These are phyloP conservation scores for Claviceps pazoutovae DNA, from an alignment of 2,329 filamentous ascomycete species.

Conservation along the genomic window DNA sequence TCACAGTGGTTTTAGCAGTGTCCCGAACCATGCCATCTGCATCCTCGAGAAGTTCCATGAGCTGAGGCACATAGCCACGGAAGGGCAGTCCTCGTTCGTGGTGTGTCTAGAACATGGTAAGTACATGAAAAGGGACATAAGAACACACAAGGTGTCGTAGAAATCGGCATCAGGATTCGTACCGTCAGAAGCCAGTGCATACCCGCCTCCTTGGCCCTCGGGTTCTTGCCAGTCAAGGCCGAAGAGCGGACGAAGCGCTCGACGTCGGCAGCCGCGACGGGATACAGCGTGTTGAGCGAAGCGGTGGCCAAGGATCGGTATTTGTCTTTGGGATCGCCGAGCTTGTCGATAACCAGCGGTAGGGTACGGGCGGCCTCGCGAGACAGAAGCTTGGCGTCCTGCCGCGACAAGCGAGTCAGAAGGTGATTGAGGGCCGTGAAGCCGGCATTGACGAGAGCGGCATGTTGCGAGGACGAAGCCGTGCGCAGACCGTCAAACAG, in stretches of 20 bases:
- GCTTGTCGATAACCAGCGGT: constrained; percentile 64
- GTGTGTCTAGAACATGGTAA: constrained; percentile 48
- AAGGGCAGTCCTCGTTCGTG: constrained; percentile 67
- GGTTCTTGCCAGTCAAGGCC: constrained; percentile 67
- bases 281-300: constrained; percentile 65
- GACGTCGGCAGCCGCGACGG: constrained; percentile 54
- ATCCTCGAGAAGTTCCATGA: constrained; percentile 82
- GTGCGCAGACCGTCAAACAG: constrained; percentile 73
- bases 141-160: not conserved
- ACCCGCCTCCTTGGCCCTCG: constrained; percentile 69
- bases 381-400: constrained; percentile 61
- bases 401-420: constrained; percentile 70
- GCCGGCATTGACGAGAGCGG: constrained; percentile 63
- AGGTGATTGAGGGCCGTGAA: constrained; percentile 83
- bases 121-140: not conserved
- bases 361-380: constrained; percentile 60
- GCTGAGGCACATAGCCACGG: constrained; percentile 63
- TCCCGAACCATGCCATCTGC: constrained; percentile 80
- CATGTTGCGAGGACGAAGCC: constrained; percentile 63
- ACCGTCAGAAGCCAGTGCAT: constrained; percentile 78
- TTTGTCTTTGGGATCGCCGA: constrained; percentile 82
- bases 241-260: constrained; percentile 67
- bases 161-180: constrained; percentile 5
- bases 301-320: constrained; percentile 61
- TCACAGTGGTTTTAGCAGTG: constrained; percentile 65